Base-by-base conservation (phyloP, 352 stramenopile species). In the Pythium diclinum region DNA sequence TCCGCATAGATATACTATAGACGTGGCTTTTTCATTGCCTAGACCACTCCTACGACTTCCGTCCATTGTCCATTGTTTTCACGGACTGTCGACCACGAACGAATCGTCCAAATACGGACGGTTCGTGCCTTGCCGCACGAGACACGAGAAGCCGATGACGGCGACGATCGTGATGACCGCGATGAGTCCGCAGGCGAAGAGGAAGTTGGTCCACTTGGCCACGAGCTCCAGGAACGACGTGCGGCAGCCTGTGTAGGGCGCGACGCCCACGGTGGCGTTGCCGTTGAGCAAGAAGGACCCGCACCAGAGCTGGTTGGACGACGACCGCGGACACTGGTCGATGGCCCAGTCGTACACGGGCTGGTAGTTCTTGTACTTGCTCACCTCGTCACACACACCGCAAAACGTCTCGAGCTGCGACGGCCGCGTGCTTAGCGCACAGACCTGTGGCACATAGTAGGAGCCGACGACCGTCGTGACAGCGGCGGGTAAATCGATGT, bases 191-290 rank as follows among this genome's bases (percentile, higher is more conserved):
- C 63, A 71, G 10, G 83, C 71, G 67, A 89, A 74, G 10, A 91
- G 58, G 16, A 87, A 73, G 61, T 74, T 83, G 44, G 75, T 87
- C 77, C 81, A 94, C 61, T 88, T 91, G 58, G 75, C 67, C 46
- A 92, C 74, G 17, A 94, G 73, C 6, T 75, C 56, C 38, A 91
- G 84, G 58, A 92, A 88, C 2, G 73, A 61, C 10, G 60, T 53
- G 59, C 83, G 83, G 54, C 86, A 94, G 56, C 84, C 73, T 48
- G 80, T 70, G 78, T 91, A 94, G 8, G 85, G 85, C 10, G 83
- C 73, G 57, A 78, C 75, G 14, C 67, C 73, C 6, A 25, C 28
- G 38, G 30, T 61, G 48, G 38, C 60, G 23, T 59, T 65, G 17
- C 62, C 63, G 7, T 61, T 64, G 30, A 89, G 56, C 56, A 95